A percentile compares a stretch with the other conserved stretches of the same genome.
phyloP scores from a whole-genome alignment of 1,284 basidiomycete species.

The Psilocybe mexicana region DNA sequence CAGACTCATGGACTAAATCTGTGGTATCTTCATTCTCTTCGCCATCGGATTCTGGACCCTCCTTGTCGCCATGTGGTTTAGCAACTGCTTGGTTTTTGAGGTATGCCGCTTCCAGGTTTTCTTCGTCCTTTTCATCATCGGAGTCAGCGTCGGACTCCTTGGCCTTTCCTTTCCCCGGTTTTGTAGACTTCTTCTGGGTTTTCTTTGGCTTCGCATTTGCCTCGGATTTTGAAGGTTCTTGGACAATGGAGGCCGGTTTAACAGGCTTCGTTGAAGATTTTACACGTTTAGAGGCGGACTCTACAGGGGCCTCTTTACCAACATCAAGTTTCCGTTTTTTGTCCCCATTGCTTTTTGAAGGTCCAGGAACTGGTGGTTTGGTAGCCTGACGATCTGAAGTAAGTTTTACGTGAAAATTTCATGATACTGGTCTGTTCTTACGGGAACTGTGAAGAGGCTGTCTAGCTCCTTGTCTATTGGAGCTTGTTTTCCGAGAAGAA shows the following conservation, averaged over 20 bases:
- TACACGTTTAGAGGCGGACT: conserved; percentile 21
- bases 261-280: conserved; percentile 6
- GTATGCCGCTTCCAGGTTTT: conserved; percentile 37
- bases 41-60: conserved; percentile 18
- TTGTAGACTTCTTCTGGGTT: conserved; percentile 9
- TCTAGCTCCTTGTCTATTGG: conserved; percentile 42
- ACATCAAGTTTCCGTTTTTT: conserved; percentile 36
- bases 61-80: conserved; percentile 1
- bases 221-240: conserved; percentile 7
- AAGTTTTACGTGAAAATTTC: background rate
- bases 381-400: conserved; percentile 15
- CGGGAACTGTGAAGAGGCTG: conserved; percentile 39
- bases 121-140: conserved; percentile 29
- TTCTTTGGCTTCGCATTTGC: conserved; percentile 13
- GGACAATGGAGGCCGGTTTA: background rate
- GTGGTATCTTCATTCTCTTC: conserved; percentile 40
- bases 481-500: conserved; percentile 27
- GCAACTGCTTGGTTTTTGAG: conserved; percentile 11
- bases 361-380: conserved; percentile 23
- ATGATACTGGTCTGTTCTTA: conserved; percentile 17
- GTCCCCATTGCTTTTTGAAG: conserved; percentile 22
- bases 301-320: conserved; percentile 15
- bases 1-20: conserved; percentile 49
- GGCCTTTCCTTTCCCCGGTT: conserved; percentile 23
- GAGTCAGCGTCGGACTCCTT: conserved; percentile 18